Percentiles rank a stretch among this genome's conserved stretches.
Evolutionary conservation across 139 green algal species (phyloP).

Genomic region (Tetradesmus lagerheimii): DNA sequence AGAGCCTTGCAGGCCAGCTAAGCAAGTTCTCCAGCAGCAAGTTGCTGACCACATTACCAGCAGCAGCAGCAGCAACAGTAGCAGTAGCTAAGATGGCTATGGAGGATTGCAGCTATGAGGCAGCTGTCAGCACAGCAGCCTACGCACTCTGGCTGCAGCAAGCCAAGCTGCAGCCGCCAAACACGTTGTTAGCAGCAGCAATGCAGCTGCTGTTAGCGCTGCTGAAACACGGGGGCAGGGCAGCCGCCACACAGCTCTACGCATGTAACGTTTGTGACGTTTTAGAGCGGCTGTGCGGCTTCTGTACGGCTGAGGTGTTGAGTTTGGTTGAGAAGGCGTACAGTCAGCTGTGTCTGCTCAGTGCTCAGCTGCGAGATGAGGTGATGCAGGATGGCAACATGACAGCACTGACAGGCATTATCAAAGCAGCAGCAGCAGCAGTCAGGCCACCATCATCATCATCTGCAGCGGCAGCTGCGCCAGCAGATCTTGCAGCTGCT

Average conservation of each 20-base stretch:
- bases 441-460: no score
- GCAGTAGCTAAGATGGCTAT: neutral
- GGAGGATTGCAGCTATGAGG: neutral
- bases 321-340: neutral
- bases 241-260: constrained; percentile 13
- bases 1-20: neutral
- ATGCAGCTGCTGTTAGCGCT: constrained; percentile 33
- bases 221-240: neutral
- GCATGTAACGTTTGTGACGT: constrained; percentile 2
- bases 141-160: neutral
- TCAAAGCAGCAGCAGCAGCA: neutral
- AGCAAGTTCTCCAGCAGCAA: no score
- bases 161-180: neutral
- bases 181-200: neutral
- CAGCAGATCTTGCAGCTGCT: no score
- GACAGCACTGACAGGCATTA: neutral
- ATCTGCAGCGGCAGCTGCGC: neutral
- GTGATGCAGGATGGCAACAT: constrained; percentile 13
- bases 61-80: neutral
- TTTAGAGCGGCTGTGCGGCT: neutral
- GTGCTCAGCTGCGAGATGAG: constrained; percentile 16
- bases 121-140: neutral
- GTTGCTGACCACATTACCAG: no score
- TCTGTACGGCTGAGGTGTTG: neutral
- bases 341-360: constrained; percentile 12